A percentile compares a stretch with the other conserved stretches of the same genome.
Conservation (phyloP, 306 rosid species). For the Potentilla sterilis region DNA sequence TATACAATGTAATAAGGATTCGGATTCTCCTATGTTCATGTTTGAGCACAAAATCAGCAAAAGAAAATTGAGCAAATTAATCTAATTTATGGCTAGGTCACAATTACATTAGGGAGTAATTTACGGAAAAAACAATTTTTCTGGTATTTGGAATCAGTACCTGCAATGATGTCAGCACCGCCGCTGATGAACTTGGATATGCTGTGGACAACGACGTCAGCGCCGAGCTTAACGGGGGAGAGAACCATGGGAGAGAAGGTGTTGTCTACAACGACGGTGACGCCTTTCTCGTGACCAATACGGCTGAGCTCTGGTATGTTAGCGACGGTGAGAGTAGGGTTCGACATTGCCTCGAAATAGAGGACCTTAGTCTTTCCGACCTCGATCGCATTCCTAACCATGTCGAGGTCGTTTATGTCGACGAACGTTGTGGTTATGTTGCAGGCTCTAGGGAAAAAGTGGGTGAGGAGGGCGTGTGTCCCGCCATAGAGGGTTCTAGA, state of each 20-base stretch:
- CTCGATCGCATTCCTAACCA: conserved; percentile 52
- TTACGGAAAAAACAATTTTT: neutral
- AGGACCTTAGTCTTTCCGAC: conserved; percentile 70
- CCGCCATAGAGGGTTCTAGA: conserved; percentile 70
- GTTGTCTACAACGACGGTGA: conserved; percentile 88
- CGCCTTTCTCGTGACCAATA: conserved; percentile 57
- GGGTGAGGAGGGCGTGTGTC: conserved; percentile 76
- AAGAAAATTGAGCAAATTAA: no score
- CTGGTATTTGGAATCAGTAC: conserved; percentile 29
- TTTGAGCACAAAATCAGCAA: neutral
- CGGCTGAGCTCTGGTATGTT: conserved; percentile 64
- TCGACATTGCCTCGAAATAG: conserved; percentile 68
- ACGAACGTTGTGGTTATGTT: conserved; percentile 64
- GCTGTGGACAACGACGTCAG: conserved; percentile 88
- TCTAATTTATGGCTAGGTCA: neutral
- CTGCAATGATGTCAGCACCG: conserved; percentile 95
- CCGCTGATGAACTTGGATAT: conserved; percentile 93
- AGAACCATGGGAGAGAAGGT: conserved; percentile 88
- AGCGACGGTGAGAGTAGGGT: conserved; percentile 74
- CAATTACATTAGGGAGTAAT: neutral
- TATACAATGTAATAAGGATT: neutral
- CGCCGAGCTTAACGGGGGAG: conserved; percentile 81
- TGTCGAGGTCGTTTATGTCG: conserved; percentile 45
- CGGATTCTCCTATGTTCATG: neutral
- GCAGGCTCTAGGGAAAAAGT: conserved; percentile 64